These are phyloP conservation scores for Rhinocladiella mackenziei DNA, from an alignment of 2,329 filamentous ascomycete species.

Conservation along the genomic window DNA sequence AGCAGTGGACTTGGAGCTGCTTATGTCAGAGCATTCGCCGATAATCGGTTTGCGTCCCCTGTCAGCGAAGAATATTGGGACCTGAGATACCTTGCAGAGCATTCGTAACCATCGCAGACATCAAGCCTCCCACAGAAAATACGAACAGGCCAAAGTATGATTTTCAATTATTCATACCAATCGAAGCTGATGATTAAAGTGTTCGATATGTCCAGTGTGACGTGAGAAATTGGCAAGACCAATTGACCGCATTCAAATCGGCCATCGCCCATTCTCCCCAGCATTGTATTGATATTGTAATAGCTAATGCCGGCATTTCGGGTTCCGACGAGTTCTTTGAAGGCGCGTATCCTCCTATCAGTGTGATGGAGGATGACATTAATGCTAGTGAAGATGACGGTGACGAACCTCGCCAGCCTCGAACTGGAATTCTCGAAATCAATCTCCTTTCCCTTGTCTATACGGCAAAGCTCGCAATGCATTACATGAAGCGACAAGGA, in stretches of 20 bases:
- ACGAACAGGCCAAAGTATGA: too few relatives aligned
- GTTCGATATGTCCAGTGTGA: slow-evolving; percentile 42
- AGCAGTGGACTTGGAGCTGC: too few relatives aligned
- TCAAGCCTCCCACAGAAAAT: too few relatives aligned
- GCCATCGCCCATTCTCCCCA: slow-evolving; percentile 38
- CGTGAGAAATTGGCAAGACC: slow-evolving; percentile 44
- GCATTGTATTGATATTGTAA: slow-evolving; percentile 44
- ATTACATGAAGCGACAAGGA: slow-evolving; percentile 43
- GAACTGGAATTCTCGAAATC: slow-evolving; percentile 34
- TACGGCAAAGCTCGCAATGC: slow-evolving; percentile 46
- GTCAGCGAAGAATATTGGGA: too few relatives aligned
- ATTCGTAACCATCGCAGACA: too few relatives aligned
- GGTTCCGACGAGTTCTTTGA: slow-evolving; percentile 41
- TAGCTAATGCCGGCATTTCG: slow-evolving; percentile 48
- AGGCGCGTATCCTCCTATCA: slow-evolving; percentile 28
- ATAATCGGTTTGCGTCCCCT: too few relatives aligned
- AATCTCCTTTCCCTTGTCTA: slow-evolving; percentile 44
- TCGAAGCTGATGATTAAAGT: too few relatives aligned
- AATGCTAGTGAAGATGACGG: neutral
- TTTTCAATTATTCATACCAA: too few relatives aligned
- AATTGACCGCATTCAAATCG: slow-evolving; percentile 41
- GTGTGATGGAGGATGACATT: neutral
- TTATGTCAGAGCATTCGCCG: too few relatives aligned
- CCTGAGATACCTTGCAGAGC: too few relatives aligned
- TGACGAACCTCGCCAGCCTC: slow-evolving; percentile 34